These are phyloP conservation scores for Saccharomycopsis capsularis DNA, from an alignment of 805 yeast species.

Conservation along the genomic window DNA sequence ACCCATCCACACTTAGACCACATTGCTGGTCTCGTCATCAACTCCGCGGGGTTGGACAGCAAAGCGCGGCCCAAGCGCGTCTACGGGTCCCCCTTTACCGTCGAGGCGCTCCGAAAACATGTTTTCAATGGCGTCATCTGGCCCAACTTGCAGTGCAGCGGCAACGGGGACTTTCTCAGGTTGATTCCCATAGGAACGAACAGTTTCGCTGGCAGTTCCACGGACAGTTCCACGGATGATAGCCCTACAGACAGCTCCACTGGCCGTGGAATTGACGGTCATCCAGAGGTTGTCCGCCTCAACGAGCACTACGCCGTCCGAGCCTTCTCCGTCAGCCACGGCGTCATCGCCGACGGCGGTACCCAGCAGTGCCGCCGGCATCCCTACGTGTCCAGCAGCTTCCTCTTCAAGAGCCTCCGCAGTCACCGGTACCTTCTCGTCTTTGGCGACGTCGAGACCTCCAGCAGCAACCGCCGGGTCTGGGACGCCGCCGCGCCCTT, in stretches of 20 bases:
- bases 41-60: constrained; percentile 50
- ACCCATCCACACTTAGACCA: constrained; percentile 89
- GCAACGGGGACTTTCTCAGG: constrained; percentile 27
- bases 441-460: constrained; percentile 85
- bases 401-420: constrained; percentile 37
- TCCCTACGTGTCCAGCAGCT: constrained; percentile 46
- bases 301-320: constrained; percentile 25
- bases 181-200: no score
- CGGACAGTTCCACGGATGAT: background rate
- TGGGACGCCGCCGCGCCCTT: constrained; percentile 53
- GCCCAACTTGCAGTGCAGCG: constrained; percentile 51
- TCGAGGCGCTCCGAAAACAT: constrained; percentile 43
- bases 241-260: no score
- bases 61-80: constrained; percentile 34
- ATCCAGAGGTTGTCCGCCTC: constrained; percentile 7
- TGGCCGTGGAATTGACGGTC: no score
- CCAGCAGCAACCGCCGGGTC: constrained; percentile 36
- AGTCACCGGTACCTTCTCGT: constrained; percentile 40
- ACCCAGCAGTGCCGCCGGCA: constrained; percentile 13
- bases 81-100: constrained; percentile 48
- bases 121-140: constrained; percentile 71
- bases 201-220: constrained; percentile 6
- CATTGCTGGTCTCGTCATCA: constrained; percentile 57
- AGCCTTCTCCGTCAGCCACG: constrained; percentile 37
- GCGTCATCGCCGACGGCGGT: constrained; percentile 35